phyloP scores from a whole-genome alignment of 2,329 filamentous ascomycete species.

The Colletotrichum lini region DNA sequence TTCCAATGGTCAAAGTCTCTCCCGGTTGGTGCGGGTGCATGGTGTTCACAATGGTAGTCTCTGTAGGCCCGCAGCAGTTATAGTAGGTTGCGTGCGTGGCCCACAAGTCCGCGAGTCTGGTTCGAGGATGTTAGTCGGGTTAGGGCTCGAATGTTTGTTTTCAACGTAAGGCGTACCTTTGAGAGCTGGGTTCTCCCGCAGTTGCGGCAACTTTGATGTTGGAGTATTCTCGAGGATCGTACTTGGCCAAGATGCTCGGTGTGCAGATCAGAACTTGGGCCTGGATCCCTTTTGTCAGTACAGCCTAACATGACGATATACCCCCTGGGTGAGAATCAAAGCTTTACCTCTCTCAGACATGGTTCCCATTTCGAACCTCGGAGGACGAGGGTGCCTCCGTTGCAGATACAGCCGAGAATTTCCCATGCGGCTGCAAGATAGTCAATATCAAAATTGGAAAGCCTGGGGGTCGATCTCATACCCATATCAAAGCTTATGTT shows the following conservation, averaged over 20 bases:
- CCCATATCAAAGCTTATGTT: constrained; percentile 75
- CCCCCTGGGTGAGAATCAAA: background rate
- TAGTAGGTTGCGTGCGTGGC: constrained; percentile 63
- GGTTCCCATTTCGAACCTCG: constrained; percentile 41
- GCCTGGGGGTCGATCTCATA: constrained; percentile 50
- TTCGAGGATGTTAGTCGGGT: background rate
- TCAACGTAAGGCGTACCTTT: constrained; percentile 1
- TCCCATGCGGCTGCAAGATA: constrained; percentile 68
- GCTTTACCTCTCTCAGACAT: constrained; percentile 32
- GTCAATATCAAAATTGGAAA: background rate
- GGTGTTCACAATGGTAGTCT: constrained; percentile 73
- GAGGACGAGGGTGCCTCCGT: constrained; percentile 42
- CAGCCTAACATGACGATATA: too few species aligned
- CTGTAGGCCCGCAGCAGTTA: constrained; percentile 73
- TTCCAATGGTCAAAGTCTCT: constrained; percentile 65
- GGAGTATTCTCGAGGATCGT: constrained; percentile 40
- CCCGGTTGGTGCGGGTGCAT: constrained; percentile 50
- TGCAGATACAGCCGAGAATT: constrained; percentile 58
- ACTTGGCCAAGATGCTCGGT: constrained; percentile 41
- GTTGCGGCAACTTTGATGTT: constrained; percentile 40
- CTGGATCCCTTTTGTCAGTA: constrained; percentile 1
- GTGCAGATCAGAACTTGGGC: constrained; percentile 40
- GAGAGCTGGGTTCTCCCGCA: constrained; percentile 42
- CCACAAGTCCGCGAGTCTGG: constrained; percentile 67
- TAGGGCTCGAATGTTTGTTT: background rate